Base-by-base conservation (phyloP, 139 green algal genomes). In the Tetratostichococcus sp. region DNA sequence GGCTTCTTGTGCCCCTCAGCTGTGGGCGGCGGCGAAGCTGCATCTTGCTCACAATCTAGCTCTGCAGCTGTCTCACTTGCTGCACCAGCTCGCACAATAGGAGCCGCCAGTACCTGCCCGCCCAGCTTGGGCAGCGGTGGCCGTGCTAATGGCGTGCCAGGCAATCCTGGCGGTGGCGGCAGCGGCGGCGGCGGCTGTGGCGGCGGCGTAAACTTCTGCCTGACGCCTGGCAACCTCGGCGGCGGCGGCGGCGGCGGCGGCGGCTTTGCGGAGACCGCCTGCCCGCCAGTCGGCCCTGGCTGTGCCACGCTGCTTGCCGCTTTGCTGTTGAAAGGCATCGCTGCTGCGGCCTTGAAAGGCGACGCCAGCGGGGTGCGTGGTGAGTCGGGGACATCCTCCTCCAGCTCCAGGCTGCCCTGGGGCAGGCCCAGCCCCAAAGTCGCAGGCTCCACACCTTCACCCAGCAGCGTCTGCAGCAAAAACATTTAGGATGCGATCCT, bases 401-500 rank as follows among this genome's bases (percentile, higher is more conserved):
- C 50, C 2, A 17, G 50, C 19, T 62, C 50, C 14, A 62, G 50
- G 17, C 2, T 26, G 19, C 14, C 58, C 6, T 3, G 14, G 6
- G 32, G 21, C n/a, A 65, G 19, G 34, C 32, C 34, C 30, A 26
- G 30, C 26, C 33, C 50, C 28, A 30, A 16, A 2, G 16, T 11
- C 11, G 11, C 31, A 23, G 35, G 25, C 35, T 34, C 22, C 30
- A 69, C 57, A 23, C 30, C 25, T 33, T 80, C 76, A 2, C 76
- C 69, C 23, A 80, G 70, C 76, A 80, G 62, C 30, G 70, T 72
- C 69, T 72, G 70, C 35, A 75, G 22, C 39, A 50, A n/a, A n/a
- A n/a, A n/a, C n/a, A n/a, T n/a, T n/a, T n/a, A n/a, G n/a, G n/a
- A n/a, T n/a, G n/a, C n/a, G n/a, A n/a, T n/a, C n/a, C n/a, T n/a